phyloP scores from a whole-genome alignment of 2,329 filamentous ascomycete species.

The Pseudomassariella vexata region DNA sequence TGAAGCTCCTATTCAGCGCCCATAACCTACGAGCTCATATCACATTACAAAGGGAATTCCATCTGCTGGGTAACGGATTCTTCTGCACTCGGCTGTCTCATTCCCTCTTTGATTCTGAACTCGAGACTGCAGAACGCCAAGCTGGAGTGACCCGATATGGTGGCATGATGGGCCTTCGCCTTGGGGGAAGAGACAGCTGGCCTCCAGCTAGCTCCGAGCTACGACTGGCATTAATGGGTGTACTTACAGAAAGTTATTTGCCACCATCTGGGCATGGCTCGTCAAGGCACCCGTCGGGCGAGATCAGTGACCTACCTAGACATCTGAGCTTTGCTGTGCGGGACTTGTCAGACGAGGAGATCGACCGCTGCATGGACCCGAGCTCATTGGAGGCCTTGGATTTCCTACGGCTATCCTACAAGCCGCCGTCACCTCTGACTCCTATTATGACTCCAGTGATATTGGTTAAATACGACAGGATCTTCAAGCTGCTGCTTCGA shows the following conservation, averaged over 20 bases:
- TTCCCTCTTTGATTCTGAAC: constrained; percentile 77
- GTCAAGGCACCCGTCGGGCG: constrained; percentile 18
- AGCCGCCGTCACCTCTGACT: constrained; percentile 64
- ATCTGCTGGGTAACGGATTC: constrained; percentile 77
- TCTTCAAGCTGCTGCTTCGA: constrained; percentile 77
- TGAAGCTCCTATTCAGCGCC: constrained; percentile 67
- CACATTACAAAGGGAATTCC: constrained; percentile 69
- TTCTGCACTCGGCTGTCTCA: constrained; percentile 77
- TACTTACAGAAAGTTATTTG: constrained; percentile 70
- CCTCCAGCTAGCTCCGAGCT: constrained; percentile 91
- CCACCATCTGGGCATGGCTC: constrained; percentile 12
- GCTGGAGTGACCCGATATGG: constrained; percentile 64
- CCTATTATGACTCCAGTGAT: constrained; percentile 66
- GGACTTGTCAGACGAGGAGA: constrained; percentile 70
- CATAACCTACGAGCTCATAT: constrained; percentile 71
- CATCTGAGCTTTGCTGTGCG: constrained; percentile 80
- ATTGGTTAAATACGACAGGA: constrained; percentile 74
- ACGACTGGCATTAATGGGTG: constrained; percentile 80
- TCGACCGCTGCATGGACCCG: constrained; percentile 77
- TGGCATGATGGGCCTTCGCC: constrained; percentile 71
- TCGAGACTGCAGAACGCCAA: constrained; percentile 71
- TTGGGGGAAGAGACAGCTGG: constrained; percentile 80
- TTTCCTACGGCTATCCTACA: constrained; percentile 84
- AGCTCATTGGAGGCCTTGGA: constrained; percentile 84
- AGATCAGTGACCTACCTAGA: constrained; percentile 49